Percentiles rank a stretch among this genome's conserved stretches.
These are phyloP conservation scores for Theileria luwenshuni DNA, from an alignment of 169 alveolate genomes.

Conservation along the genomic window DNA sequence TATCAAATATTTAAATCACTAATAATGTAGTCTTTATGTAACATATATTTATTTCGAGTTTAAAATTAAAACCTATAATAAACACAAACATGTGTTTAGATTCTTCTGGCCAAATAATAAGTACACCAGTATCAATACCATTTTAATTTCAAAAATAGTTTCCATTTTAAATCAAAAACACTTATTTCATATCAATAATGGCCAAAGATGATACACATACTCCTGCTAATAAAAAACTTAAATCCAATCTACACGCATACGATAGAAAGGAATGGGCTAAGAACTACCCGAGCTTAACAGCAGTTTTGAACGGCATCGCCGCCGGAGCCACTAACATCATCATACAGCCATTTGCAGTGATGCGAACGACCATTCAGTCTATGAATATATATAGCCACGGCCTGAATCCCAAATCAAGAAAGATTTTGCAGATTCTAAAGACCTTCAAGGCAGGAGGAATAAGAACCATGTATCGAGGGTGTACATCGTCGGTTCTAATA, in stretches of 20 bases:
- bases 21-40: background rate
- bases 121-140: no score
- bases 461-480: conserved; percentile 44
- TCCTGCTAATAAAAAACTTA: no score
- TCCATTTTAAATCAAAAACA: no score
- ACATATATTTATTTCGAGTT: background rate
- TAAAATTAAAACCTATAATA: no score
- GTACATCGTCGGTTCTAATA: conserved; percentile 30
- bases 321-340: conserved; percentile 51
- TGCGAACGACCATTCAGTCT: conserved; percentile 61
- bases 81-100: no score
- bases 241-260: background rate
- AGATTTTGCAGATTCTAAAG: conserved; percentile 22
- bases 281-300: conserved; percentile 50
- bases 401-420: conserved; percentile 9
- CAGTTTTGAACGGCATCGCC: conserved; percentile 54
- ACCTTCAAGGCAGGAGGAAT: conserved; percentile 49
- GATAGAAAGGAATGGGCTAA: conserved; percentile 35
- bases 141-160: no score
- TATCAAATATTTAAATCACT: background rate
- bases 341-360: conserved; percentile 55
- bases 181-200: no score
- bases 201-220: no score
- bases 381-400: conserved; percentile 63
- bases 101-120: no score